Evolutionary conservation across 1,139 yeast species (phyloP), one percentile per base, ranked within the genome.

Genomic region (Wickerhamiella pararugosa): DNA sequence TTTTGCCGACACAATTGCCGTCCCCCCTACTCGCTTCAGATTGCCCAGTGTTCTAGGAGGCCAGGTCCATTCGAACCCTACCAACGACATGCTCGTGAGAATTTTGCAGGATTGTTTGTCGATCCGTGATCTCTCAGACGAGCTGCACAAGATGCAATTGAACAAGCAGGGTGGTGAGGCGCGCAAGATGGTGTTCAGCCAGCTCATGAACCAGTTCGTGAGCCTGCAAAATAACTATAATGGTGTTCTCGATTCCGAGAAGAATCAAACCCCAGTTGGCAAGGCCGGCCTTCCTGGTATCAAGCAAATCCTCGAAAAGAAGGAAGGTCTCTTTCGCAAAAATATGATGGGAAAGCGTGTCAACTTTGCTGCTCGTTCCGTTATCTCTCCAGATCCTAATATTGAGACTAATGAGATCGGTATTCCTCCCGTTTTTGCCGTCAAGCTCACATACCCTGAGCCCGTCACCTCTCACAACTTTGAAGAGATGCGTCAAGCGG

Each of bases 301-400:
- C 55, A 90, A 92, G 62, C 98, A 92, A 69, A 94, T 95, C 4
- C 69, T 92, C 57, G 99, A 92, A 66, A 90, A 92, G 78, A 92
- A 92, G 62, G 98, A 92, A 66, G 99, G 99, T 61, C 71, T 90
- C 53, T 90, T 90, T 70, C 78, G 99, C 70, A 90, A 87, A 62
- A 95, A 92, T 58, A 90, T 92, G 98, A 92, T 92, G 98, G 99
- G 99, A 62, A 92, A 92, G 70, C 84, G 99, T 69, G 99, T 92
- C 47, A 92, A 92, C 61, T 87, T 82, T 57, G 97, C 98, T 47
- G 98, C 98, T 41, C 83, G 99, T 63, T 87, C 98, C 9, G 99
- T 92, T 54, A 92, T 92, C 65, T 87, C 98, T 5, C 98, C 98
- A 4, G 99, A 92, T 66, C 99, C 99, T 45, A 90, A 82, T 66